Evolutionary conservation across 2,329 filamentous ascomycete species (phyloP).

Genomic region (Sporothrix variecibatus): DNA sequence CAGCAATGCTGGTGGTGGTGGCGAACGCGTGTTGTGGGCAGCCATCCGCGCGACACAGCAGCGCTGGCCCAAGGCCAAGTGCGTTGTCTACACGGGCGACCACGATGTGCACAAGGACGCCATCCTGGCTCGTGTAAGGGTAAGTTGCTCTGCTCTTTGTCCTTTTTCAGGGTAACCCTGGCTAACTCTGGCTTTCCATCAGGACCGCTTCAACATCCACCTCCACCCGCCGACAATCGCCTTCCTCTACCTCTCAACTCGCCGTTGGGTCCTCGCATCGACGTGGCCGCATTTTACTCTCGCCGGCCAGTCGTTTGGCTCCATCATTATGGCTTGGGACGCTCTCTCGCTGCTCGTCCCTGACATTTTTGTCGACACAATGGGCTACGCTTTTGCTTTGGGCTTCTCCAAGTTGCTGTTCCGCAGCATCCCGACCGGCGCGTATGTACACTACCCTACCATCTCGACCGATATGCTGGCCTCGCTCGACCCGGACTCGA

Average conservation of each 20-base stretch:
- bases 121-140: slow-evolving; percentile 77
- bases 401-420: slow-evolving; percentile 83
- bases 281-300: slow-evolving; percentile 93
- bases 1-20: slow-evolving; percentile 93
- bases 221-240: slow-evolving; percentile 79
- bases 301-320: slow-evolving; percentile 89
- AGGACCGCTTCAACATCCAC: slow-evolving; percentile 89
- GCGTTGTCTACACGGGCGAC: slow-evolving; percentile 93
- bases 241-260: slow-evolving; percentile 88
- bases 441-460: slow-evolving; percentile 97
- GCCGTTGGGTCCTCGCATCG: slow-evolving; percentile 80
- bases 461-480: slow-evolving; percentile 97
- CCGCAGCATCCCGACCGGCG: slow-evolving; percentile 75
- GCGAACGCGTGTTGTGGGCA: slow-evolving; percentile 94
- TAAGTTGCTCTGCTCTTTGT: slow-evolving; percentile 38
- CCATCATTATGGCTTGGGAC: slow-evolving; percentile 83
- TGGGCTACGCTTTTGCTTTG: slow-evolving; percentile 93
- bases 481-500: slow-evolving; percentile 67
- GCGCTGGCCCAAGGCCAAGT: slow-evolving; percentile 84
- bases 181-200: slow-evolving; percentile 8
- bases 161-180: neutral
- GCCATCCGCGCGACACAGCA: slow-evolving; percentile 89
- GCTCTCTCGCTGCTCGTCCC: slow-evolving; percentile 90
- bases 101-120: slow-evolving; percentile 79
- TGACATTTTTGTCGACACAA: slow-evolving; percentile 94